Conservation (phyloP, 306 rosid species). For the Lupinus albus region DNA sequence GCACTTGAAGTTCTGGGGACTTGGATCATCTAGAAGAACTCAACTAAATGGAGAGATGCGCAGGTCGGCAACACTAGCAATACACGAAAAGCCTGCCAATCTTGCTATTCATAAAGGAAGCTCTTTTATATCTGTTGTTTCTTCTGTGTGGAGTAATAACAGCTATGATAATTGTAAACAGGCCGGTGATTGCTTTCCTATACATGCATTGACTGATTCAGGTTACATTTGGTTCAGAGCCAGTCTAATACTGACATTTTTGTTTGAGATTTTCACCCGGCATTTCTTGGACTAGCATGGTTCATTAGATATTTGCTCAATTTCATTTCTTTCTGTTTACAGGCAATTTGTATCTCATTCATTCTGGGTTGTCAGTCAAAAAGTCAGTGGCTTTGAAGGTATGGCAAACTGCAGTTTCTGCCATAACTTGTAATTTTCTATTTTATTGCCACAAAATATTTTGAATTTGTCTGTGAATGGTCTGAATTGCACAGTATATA, state of each 20-base stretch:
- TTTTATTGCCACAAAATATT: background rate
- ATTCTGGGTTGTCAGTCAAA: constrained; percentile 58
- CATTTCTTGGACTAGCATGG: constrained; percentile 28
- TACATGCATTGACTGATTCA: constrained; percentile 69
- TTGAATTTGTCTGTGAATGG: background rate
- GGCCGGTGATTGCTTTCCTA: constrained; percentile 50
- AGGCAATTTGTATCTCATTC: constrained; percentile 64
- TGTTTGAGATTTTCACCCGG: constrained; percentile 20
- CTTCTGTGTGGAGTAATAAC: constrained; percentile 39
- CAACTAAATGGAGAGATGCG: constrained; percentile 47
- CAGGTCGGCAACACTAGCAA: constrained; percentile 42
- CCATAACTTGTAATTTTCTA: constrained; percentile 7
- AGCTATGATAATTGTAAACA: constrained; percentile 42
- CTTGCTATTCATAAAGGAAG: constrained; percentile 64
- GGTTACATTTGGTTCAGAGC: constrained; percentile 56
- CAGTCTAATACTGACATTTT: constrained; percentile 7
- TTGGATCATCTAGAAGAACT: constrained; percentile 58
- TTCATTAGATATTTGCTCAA: constrained; percentile 10
- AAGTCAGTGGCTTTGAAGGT: constrained; percentile 69
- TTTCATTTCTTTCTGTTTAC: constrained; percentile 41
- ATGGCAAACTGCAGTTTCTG: constrained; percentile 22
- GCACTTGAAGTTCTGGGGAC: constrained; percentile 75
- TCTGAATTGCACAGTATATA: background rate
- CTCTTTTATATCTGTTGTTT: constrained; percentile 57
- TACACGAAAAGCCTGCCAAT: constrained; percentile 63